These are phyloP conservation scores for Tieghemostelium lacteum DNA, from an alignment of 78 protist species.

Conservation along the genomic window DNA sequence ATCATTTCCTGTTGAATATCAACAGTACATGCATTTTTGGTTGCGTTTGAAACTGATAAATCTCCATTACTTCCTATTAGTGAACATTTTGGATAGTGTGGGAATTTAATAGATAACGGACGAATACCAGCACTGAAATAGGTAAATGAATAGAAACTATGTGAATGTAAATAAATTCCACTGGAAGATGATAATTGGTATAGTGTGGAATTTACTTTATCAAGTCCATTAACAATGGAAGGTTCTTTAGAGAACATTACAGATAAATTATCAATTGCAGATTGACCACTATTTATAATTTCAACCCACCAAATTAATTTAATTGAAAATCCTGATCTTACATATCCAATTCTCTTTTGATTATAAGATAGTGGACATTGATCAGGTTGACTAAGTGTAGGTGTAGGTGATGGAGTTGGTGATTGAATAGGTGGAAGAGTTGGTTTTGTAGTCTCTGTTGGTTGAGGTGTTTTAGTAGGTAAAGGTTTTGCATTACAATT, in stretches of 20 bases:
- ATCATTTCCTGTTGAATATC: conserved; percentile 6
- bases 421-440: background rate
- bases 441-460: background rate
- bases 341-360: conserved; percentile 37
- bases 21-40: conserved; percentile 3
- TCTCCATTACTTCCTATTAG: background rate
- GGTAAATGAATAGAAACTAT: conserved; percentile 34
- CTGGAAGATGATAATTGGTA: background rate
- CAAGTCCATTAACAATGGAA: conserved; percentile 41
- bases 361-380: conserved; percentile 2
- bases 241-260: background rate
- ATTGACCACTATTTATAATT: conserved; percentile 1
- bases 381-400: background rate
- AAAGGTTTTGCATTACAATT: background rate
- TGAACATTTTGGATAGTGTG: background rate
- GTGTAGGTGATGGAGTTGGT: conserved; percentile 1
- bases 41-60: background rate
- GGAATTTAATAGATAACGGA: background rate
- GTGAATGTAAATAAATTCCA: conserved; percentile 8
- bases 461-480: background rate
- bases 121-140: background rate
- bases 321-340: background rate
- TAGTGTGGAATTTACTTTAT: background rate
- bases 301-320: conserved; percentile 50
- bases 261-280: background rate